Base-by-base conservation (phyloP, 1,139 yeast species). In the Starmera stellimalicola region DNA sequence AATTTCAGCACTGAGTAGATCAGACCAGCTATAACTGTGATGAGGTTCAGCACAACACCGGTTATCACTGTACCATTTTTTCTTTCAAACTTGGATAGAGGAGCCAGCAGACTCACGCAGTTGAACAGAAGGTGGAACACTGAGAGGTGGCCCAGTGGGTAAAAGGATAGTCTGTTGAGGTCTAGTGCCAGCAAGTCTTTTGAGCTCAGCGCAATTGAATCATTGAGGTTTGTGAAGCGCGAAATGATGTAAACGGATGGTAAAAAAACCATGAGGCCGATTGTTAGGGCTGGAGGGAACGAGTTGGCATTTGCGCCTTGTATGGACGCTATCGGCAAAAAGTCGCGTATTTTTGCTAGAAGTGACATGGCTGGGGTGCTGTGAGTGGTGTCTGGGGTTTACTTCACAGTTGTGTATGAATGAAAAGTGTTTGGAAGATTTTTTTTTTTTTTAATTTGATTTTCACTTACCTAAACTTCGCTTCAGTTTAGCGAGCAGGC, bases 41-140 rank as follows among this genome's bases (percentile, higher is more conserved):
- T 58, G 18, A 82, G 8, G 54, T 85, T 84, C 38, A 88, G 63
- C 16, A 87, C 78, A 34, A 88, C 66, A 2, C 94, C 96, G 3
- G 96, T 82, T 52, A 83, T 74, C 2, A 88, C 78, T 0, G 97
- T 87, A 8, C 97, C 97, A 47, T 85, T 81, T 19, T 62, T 56
- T 35, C 66, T 62, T 60, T 88, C 97, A 56, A 78, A 87, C 34
- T 70, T 64, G 20, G 82, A 62, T 51, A 87, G 59, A 6, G 88
- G 85, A 1, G 75, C 60, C 34, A 66, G 58, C 30, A 85, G 53
- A 0, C 80, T 70, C 29, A 74, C 41, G n/a, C 73, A 43, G 52
- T 84, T 84, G 48, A 82, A 57, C 3, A 72, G 37, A 58, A 88
- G 62, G 55, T 85, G 95, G 35, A 77, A 40, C 17, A 74, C 42